Base-by-base conservation (phyloP, 2,329 filamentous ascomycete species). In the Aurifilum marmelostoma region DNA sequence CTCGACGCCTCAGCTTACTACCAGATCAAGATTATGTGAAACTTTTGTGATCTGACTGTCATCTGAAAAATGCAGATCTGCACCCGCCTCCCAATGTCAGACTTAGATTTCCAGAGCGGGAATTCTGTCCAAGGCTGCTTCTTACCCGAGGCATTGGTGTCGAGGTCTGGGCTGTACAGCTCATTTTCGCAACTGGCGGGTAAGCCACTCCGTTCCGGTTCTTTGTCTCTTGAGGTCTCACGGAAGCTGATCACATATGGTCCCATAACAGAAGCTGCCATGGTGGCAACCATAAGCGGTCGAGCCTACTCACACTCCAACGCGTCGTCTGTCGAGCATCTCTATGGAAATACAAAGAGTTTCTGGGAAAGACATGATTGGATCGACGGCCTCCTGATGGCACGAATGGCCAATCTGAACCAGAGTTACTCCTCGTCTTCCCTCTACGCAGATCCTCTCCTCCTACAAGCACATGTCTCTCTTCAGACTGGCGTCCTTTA, bases 251-350 rank as follows among this genome's bases (percentile, higher is more conserved):
- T n/a, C n/a, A n/a, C n/a, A n/a, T n/a, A n/a, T n/a, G n/a, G n/a
- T n/a, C n/a, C n/a, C n/a, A n/a, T n/a, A n/a, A 34, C 34, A 56
- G 52, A 56, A 32, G 52, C 52, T 56, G 52, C 52, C 14, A 56
- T 56, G 24, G 52, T 56, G 27, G 52, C 52, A 56, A 56, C 52
- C 4, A 56, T 56, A 56, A 29, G 52, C 52, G 52, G 52, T 2
- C 52, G 52, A 56, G 52, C 52, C 12, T 56, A 56, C 27, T 29
- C 52, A 9, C 52, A 56, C 3, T 56, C 24, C 6, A 56, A 56
- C 12, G 12, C 52, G 5, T 56, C 52, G 11, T 29, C 24, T 32
- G 24, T 56, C 27, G 52, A 56, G 27, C 52, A 56, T 3, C 52
- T 56, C 14, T 56, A 56, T 29, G 52, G 52, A 5, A 56, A 56